Percentiles rank a stretch among this genome's conserved stretches.
Conservation (phyloP, 1,284 basidiomycete genomes). For the Tetrapyrgos nigripes region DNA sequence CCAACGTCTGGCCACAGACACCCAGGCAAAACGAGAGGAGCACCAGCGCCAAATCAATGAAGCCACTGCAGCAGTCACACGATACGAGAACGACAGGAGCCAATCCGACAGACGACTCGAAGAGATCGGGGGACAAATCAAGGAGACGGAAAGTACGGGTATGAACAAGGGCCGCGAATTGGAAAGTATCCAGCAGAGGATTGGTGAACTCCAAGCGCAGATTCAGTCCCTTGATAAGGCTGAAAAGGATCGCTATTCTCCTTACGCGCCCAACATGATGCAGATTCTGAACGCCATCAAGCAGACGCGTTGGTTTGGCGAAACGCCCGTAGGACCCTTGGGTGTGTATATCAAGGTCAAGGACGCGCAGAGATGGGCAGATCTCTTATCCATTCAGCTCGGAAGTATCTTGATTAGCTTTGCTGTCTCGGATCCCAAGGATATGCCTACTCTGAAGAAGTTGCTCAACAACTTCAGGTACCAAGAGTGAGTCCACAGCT, state of each 20-base stretch:
- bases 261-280: conserved; percentile 71
- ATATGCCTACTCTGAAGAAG: conserved; percentile 65
- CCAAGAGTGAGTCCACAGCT: conserved; percentile 59
- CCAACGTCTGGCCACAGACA: conserved; percentile 58
- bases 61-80: conserved; percentile 41
- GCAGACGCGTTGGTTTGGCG: conserved; percentile 66
- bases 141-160: conserved; percentile 33
- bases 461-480: conserved; percentile 64
- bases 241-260: conserved; percentile 61
- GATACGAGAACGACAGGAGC: conserved; percentile 41
- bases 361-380: conserved; percentile 72
- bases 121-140: conserved; percentile 23
- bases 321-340: conserved; percentile 87
- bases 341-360: conserved; percentile 81
- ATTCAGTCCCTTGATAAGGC: conserved; percentile 53
- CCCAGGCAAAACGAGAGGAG: conserved; percentile 67
- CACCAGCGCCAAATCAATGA: conserved; percentile 54
- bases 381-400: conserved; percentile 72
- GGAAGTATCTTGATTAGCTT: conserved; percentile 73
- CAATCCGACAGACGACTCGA: conserved; percentile 33
- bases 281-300: conserved; percentile 64
- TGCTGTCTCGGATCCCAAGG: conserved; percentile 78
- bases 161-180: conserved; percentile 38
- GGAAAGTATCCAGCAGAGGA: conserved; percentile 39
- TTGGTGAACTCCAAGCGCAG: conserved; percentile 51